Evolutionary conservation across 2,329 filamentous ascomycete species (phyloP), one percentile per base, ranked within the genome.

Genomic region (Alternaria sp.): DNA sequence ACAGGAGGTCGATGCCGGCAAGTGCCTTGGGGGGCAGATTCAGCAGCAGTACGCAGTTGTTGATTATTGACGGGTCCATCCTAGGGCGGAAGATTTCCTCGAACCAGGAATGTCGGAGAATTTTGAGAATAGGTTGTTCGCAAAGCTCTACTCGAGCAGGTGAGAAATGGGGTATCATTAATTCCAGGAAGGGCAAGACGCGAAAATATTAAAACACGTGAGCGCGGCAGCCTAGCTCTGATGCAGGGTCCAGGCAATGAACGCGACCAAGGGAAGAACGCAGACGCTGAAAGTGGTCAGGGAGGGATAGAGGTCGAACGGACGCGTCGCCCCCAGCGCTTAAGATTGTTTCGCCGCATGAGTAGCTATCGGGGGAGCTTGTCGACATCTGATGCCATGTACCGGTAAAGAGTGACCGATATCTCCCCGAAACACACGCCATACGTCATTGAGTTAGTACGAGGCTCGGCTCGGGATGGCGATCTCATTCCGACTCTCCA

Each of bases 1-100:
- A 87, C 53, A 90, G 83, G 52, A 86, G 67, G 73, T 87, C 79
- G 72, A 88, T 85, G 63, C 85, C 88, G 67, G 85, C 85, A 13
- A 86, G 78, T 1, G 85, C 82, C 51, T 81, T 75, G 30, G 80
- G 77, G 8, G 82, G 79, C 10, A 83, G 77, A 58, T 82, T 79
- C n/a, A 85, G 77, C 3, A 85, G 73, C 6, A 85, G 77, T 26
- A 79, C 71, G 55, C 75, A 78, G 59, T 76, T 75, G 50, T 76
- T 78, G 43, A 73, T 74, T 19, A 70, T 67, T n/a, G 75, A 68
- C n/a, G 74, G 74, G 56, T 73, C 73, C 77, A 80, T 79, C 49
- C 58, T 65, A 62, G 77, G 73, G 68, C 72, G 68, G 59, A 79
- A 78, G 44, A 76, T 67, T 65, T 73, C 69, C 60, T 79, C 74